Evolutionary conservation across 257 asterid genomes (phyloP).

Genomic region (Linderniella brevidens): DNA sequence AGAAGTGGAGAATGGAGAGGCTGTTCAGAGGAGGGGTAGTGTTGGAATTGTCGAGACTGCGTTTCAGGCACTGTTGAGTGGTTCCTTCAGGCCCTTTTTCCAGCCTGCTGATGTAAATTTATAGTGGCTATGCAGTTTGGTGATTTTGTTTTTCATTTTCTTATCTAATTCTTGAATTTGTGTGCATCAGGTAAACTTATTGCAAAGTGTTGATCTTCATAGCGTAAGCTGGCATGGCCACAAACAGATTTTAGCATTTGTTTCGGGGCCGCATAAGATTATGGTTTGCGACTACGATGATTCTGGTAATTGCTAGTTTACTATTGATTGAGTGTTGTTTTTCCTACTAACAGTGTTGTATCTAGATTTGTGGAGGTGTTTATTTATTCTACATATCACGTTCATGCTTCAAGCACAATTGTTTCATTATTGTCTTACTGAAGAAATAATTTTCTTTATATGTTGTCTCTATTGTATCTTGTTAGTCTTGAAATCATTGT

Average conservation of each 20-base stretch:
- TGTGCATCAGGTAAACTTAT: conserved; percentile 43
- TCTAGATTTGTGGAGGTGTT: no score
- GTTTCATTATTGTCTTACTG: no score
- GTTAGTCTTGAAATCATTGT: no score
- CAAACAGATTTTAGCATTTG: conserved; percentile 64
- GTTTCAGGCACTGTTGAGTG: conserved; percentile 27
- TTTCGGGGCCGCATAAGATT: conserved; percentile 68
- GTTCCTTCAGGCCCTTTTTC: conserved; percentile 37
- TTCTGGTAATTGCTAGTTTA: conserved; percentile 33
- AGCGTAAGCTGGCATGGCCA: conserved; percentile 74
- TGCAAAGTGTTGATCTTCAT: conserved; percentile 47
- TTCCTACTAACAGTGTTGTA: background rate
- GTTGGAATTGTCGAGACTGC: conserved; percentile 23
- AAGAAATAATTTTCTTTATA: no score
- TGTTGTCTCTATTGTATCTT: no score
- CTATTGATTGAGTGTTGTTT: conserved; percentile 6
- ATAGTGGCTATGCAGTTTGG: background rate
- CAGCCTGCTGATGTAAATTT: conserved; percentile 46
- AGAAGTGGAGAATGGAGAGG: conserved; percentile 24
- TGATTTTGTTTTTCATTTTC: conserved; percentile 1
- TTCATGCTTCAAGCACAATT: no score
- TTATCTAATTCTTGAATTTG: background rate
- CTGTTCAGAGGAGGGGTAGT: conserved; percentile 20
- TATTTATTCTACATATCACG: no score
- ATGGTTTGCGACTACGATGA: conserved; percentile 71